phyloP scores from a whole-genome alignment of 163 green algal genomes.

The Scenedesmus sp. region DNA sequence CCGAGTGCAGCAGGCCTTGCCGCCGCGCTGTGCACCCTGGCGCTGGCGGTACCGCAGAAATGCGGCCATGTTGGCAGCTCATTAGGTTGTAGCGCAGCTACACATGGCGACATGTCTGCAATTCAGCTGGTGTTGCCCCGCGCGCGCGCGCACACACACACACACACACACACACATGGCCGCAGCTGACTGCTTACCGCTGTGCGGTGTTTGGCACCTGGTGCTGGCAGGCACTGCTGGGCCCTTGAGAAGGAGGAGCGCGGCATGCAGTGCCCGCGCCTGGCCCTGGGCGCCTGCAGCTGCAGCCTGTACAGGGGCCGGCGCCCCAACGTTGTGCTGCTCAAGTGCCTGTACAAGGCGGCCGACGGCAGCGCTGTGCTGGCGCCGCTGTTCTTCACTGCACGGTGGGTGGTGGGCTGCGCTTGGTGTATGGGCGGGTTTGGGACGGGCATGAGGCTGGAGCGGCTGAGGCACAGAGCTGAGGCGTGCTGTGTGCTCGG shows the following conservation, averaged over 20 bases:
- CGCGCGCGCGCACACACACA: too few relatives aligned
- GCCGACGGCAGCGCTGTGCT: constrained; percentile 24
- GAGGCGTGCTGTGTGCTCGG: too few relatives aligned
- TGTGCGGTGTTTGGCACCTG: too few relatives aligned
- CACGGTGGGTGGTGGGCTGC: background rate
- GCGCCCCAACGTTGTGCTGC: background rate
- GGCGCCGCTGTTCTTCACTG: constrained; percentile 21
- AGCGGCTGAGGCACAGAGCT: background rate
- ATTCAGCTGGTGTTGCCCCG: background rate
- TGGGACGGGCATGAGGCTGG: background rate
- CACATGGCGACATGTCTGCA: too few relatives aligned
- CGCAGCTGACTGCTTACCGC: background rate
- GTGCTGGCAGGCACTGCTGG: background rate
- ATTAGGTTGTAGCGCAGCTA: too few relatives aligned
- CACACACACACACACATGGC: too few relatives aligned
- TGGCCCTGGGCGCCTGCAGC: background rate
- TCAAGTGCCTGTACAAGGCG: constrained; percentile 22
- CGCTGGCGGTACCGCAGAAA: too few relatives aligned
- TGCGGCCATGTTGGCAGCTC: too few relatives aligned
- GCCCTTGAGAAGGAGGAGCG: background rate
- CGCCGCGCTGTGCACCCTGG: too few relatives aligned
- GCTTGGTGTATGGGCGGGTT: background rate
- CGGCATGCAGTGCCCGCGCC: background rate
- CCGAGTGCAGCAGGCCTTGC: too few relatives aligned
- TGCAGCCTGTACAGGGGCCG: constrained; percentile 1